phyloP scores from a whole-genome alignment of 148 eudicot species.

The Vaccinium macrocarpon region DNA sequence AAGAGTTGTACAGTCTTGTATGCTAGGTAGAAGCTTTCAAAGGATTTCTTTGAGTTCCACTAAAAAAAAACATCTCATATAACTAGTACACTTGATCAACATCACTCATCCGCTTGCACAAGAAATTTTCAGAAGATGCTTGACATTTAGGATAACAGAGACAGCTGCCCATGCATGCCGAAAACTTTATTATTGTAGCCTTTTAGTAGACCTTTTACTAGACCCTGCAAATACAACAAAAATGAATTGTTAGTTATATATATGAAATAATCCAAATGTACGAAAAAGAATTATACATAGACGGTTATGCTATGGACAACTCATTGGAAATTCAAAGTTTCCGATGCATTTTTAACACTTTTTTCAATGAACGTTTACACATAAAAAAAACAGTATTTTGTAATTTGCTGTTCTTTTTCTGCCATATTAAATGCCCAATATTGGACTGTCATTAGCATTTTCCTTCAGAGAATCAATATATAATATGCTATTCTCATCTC shows the following conservation, averaged over 20 bases:
- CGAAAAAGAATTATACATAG: too few relatives aligned
- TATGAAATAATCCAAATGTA: background rate
- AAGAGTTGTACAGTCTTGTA: background rate
- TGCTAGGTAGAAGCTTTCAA: background rate
- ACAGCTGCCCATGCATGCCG: background rate
- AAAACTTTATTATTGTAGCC: background rate
- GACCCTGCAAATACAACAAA: background rate
- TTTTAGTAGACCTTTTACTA: background rate
- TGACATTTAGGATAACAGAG: background rate
- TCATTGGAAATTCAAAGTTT: too few relatives aligned
- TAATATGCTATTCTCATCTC: too few relatives aligned
- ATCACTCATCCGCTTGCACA: background rate
- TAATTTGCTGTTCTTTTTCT: too few relatives aligned
- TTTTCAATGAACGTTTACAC: too few relatives aligned
- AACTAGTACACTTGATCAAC: background rate
- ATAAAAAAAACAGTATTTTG: too few relatives aligned
- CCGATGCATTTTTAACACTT: too few relatives aligned
- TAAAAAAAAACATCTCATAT: too few relatives aligned
- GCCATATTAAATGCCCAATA: too few relatives aligned
- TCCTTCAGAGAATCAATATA: too few relatives aligned
- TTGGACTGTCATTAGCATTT: too few relatives aligned
- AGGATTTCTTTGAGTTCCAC: background rate
- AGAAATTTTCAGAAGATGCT: background rate
- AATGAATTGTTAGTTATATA: background rate
- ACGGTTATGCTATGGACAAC: too few relatives aligned